These are phyloP conservation scores for Harringtonia aguacate DNA, from an alignment of 2,329 filamentous ascomycete species.

Conservation along the genomic window DNA sequence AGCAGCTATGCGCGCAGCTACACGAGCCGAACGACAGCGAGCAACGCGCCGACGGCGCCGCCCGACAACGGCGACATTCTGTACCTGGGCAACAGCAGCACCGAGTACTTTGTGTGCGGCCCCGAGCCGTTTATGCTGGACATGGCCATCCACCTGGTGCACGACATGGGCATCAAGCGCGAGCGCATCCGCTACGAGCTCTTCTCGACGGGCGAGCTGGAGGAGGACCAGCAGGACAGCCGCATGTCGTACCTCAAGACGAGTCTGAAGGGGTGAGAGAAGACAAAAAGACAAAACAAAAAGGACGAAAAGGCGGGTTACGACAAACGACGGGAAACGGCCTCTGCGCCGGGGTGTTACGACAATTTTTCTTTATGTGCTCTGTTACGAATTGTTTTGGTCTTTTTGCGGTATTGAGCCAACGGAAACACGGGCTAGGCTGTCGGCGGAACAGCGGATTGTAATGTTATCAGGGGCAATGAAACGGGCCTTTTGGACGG, in stretches of 20 bases:
- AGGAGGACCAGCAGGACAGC: constrained; percentile 7
- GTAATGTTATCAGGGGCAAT: no score
- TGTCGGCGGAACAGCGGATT: no score
- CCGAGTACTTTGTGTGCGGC: constrained; percentile 45
- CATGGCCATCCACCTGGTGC: constrained; percentile 30
- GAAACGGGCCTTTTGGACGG: no score
- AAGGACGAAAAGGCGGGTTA: no score
- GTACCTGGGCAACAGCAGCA: constrained; percentile 29
- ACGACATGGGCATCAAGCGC: constrained; percentile 26
- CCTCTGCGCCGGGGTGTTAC: no score
- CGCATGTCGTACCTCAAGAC: constrained; percentile 5
- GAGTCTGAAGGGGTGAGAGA: neutral
- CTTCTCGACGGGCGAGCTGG: constrained; percentile 30
- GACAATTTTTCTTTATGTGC: no score
- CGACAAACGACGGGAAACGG: no score
- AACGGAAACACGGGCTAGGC: no score
- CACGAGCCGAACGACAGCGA: constrained; percentile 6
- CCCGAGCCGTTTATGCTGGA: constrained; percentile 44
- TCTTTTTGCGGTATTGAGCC: no score
- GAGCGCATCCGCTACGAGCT: constrained; percentile 33
- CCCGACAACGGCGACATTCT: constrained; percentile 27
- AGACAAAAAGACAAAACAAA: no score
- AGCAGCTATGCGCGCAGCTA: no score
- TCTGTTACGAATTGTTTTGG: no score
- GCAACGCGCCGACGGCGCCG: constrained; percentile 20